Evolutionary conservation across 768 basidiomycete genomes (phyloP).

Genomic region (Psilocybe subaeruginosa): DNA sequence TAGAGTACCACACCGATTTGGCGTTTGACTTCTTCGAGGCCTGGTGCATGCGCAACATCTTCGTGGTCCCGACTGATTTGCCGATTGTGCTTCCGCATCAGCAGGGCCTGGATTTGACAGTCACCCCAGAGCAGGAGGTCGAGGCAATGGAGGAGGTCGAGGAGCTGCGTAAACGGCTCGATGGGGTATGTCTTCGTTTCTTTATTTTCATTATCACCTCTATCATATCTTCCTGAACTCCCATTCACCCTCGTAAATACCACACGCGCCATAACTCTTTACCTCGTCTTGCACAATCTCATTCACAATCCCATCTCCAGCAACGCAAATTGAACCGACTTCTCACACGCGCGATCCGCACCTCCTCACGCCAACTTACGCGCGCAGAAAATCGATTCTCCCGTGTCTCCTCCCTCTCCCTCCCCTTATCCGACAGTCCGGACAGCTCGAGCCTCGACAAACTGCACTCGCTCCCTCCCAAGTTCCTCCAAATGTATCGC

Average conservation of each 20-base stretch:
- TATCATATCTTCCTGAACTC: neutral
- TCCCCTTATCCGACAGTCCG: slow-evolving; percentile 10
- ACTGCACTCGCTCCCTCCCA: slow-evolving; percentile 41
- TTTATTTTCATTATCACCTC: slow-evolving; percentile 5
- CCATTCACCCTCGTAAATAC: neutral
- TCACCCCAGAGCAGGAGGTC: slow-evolving; percentile 58
- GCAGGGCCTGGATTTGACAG: slow-evolving; percentile 65
- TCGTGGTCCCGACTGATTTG: slow-evolving; percentile 70
- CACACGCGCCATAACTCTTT: neutral
- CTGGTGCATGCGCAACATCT: slow-evolving; percentile 89
- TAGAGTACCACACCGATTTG: slow-evolving; percentile 87
- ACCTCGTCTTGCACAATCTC: neutral
- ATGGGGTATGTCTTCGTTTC: slow-evolving; percentile 49
- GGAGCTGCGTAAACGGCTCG: slow-evolving; percentile 63
- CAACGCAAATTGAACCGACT: slow-evolving; percentile 67
- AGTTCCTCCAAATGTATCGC: slow-evolving; percentile 47
- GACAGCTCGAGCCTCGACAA: slow-evolving; percentile 36
- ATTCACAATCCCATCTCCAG: slow-evolving; percentile 33
- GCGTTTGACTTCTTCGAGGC: slow-evolving; percentile 93
- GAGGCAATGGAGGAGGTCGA: slow-evolving; percentile 72
- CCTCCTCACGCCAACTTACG: slow-evolving; percentile 45
- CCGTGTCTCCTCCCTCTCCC: slow-evolving; percentile 42
- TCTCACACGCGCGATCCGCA: slow-evolving; percentile 54
- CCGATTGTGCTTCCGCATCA: slow-evolving; percentile 81
- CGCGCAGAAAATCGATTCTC: slow-evolving; percentile 51